Evolutionary conservation across 129 eudicot genomes (phyloP).

Genomic region (Flaveria bidentis): DNA sequence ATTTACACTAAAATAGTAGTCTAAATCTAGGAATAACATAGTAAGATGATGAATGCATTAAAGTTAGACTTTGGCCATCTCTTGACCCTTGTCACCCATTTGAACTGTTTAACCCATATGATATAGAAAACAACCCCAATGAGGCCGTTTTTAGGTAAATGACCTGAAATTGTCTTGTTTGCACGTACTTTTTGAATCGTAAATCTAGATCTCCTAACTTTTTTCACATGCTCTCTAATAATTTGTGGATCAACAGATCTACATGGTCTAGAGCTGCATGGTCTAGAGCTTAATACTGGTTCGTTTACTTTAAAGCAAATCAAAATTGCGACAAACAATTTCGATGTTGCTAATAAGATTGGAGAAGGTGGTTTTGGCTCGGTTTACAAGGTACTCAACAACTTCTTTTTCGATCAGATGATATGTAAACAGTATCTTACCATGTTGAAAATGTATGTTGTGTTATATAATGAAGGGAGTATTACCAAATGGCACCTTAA

Average conservation of each 20-base stretch:
- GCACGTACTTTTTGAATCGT: background rate
- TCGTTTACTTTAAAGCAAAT: slow-evolving; percentile 68
- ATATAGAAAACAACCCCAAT: background rate
- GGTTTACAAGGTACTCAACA: slow-evolving; percentile 59
- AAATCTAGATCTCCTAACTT: background rate
- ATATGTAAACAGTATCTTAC: background rate
- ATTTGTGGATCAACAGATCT: slow-evolving; percentile 41
- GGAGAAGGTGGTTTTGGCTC: slow-evolving; percentile 96
- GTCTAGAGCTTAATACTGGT: slow-evolving; percentile 53
- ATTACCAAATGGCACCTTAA: slow-evolving; percentile 56
- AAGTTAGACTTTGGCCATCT: background rate
- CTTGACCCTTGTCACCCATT: background rate
- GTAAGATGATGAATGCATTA: background rate
- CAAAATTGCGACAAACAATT: slow-evolving; percentile 66
- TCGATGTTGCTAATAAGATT: slow-evolving; percentile 59
- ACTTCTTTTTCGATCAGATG: background rate
- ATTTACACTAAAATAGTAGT: background rate
- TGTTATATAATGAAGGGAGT: slow-evolving; percentile 49
- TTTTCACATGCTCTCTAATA: slow-evolving; percentile 18
- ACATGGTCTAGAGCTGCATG: slow-evolving; percentile 48
- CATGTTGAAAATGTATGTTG: background rate
- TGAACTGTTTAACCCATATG: background rate
- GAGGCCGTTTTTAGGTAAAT: background rate
- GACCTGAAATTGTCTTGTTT: background rate
- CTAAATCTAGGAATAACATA: background rate